Percentiles rank a stretch among this genome's conserved stretches.
Evolutionary conservation across 2,329 filamentous ascomycete genomes (phyloP).

Genomic region (Ophiostoma fasciatum): DNA sequence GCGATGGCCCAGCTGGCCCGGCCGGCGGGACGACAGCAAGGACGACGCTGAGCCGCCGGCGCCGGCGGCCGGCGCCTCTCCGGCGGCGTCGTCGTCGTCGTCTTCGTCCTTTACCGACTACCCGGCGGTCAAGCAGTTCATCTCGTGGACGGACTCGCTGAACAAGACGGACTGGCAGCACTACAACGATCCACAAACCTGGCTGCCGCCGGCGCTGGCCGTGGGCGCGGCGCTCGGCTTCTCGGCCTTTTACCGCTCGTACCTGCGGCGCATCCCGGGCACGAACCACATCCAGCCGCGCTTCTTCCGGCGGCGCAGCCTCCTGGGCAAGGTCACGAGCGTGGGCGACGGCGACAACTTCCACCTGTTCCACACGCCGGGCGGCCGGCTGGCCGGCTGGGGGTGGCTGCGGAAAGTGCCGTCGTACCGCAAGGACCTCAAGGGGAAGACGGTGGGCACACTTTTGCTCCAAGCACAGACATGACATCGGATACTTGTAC

Average conservation of each 20-base stretch:
- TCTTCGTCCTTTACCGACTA: not conserved
- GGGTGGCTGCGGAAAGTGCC: slow-evolving; percentile 76
- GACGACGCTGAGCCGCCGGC: slow-evolving; percentile 1
- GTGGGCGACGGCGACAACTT: slow-evolving; percentile 97
- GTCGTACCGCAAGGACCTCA: slow-evolving; percentile 50
- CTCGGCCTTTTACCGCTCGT: slow-evolving; percentile 52
- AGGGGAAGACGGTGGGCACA: slow-evolving; percentile 71
- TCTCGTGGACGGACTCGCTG: slow-evolving; percentile 26
- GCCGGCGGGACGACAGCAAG: slow-evolving; percentile 3
- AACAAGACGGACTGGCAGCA: slow-evolving; percentile 37
- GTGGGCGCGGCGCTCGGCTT: slow-evolving; percentile 39
- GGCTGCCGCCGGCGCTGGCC: slow-evolving; percentile 37
- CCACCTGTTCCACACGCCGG: slow-evolving; percentile 84
- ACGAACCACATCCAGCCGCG: slow-evolving; percentile 58
- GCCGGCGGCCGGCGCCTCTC: not conserved
- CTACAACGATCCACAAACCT: slow-evolving; percentile 37
- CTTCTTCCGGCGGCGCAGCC: slow-evolving; percentile 58
- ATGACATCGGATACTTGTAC: no score
- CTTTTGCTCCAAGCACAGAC: not conserved
- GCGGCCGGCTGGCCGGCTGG: slow-evolving; percentile 79
- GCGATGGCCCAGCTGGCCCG: slow-evolving; percentile 12
- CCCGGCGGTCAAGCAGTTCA: not conserved
- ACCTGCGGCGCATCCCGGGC: slow-evolving; percentile 72
- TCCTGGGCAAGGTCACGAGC: slow-evolving; percentile 79
- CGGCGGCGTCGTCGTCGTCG: not conserved